phyloP scores from a whole-genome alignment of 1,284 basidiomycete species.

The Marasmius sp. region DNA sequence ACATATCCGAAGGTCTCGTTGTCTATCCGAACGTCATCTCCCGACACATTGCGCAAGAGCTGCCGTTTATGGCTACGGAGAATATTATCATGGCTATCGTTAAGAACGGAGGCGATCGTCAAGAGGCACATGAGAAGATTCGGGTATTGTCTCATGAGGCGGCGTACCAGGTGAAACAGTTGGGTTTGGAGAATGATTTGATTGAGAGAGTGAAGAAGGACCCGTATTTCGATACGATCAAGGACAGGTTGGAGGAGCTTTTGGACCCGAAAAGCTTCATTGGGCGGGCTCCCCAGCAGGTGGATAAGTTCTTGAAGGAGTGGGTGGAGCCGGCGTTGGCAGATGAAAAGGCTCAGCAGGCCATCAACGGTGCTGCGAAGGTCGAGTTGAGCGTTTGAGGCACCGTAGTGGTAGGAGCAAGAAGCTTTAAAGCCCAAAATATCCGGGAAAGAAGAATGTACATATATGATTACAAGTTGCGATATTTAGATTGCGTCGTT shows the following conservation, averaged over 20 bases:
- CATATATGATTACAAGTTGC: too few species aligned
- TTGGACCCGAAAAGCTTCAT: conserved; percentile 87
- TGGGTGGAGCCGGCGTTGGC: conserved; percentile 90
- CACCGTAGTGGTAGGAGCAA: too few species aligned
- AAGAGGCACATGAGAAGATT: conserved; percentile 97
- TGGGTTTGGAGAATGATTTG: conserved; percentile 95
- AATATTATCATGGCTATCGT: conserved; percentile 99
- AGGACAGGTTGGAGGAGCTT: conserved; percentile 61
- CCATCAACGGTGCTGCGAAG: conserved; percentile 46
- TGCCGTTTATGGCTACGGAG: conserved; percentile 99
- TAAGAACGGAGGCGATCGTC: conserved; percentile 91
- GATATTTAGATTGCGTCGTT: too few species aligned
- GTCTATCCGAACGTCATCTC: conserved; percentile 97
- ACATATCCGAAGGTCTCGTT: conserved; percentile 95
- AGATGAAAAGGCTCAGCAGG: conserved; percentile 60
- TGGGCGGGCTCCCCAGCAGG: conserved; percentile 91
- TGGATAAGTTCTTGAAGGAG: conserved; percentile 84
- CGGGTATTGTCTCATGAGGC: conserved; percentile 96
- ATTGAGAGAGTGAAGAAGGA: conserved; percentile 82
- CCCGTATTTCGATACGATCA: conserved; percentile 63
- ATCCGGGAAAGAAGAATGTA: too few species aligned
- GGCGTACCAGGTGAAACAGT: conserved; percentile 90
- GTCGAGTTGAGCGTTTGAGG: conserved; percentile 53
- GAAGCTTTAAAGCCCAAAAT: too few species aligned
- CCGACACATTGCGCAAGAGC: conserved; percentile 88